phyloP scores from a whole-genome alignment of 176 grass and related monocot species.

The Hordeum marinum region DNA sequence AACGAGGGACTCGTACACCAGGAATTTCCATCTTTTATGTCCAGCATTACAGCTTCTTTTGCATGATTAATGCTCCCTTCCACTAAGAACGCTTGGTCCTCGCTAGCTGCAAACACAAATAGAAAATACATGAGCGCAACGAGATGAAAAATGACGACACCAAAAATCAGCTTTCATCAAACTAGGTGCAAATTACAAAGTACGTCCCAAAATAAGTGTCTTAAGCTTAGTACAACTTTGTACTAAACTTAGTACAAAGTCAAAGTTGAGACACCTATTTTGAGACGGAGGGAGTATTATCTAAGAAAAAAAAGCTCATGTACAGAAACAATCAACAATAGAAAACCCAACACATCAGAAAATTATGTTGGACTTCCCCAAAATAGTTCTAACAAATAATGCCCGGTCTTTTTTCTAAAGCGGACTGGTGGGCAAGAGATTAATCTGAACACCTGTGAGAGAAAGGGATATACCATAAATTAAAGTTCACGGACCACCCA shows the following conservation, averaged over 20 bases:
- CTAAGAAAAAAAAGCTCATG: background rate
- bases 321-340: slow-evolving; percentile 1
- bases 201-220: no score
- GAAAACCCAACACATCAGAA: background rate
- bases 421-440: background rate
- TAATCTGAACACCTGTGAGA: background rate
- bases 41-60: slow-evolving; percentile 90
- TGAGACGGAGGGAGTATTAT: background rate
- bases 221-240: no score
- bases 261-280: no score
- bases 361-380: background rate
- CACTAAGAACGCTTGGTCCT: slow-evolving; percentile 52
- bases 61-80: slow-evolving; percentile 96
- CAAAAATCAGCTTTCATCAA: background rate
- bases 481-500: no score
- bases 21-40: slow-evolving; percentile 94
- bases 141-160: background rate
- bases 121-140: background rate
- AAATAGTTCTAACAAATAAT: slow-evolving; percentile 5
- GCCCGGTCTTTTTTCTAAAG: background rate
- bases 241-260: no score
- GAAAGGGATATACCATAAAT: background rate
- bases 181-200: background rate
- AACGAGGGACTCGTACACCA: slow-evolving; percentile 81
- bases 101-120: slow-evolving; percentile 43